Evolutionary conservation across 257 asterid species (phyloP).

Genomic region (Plantago major): DNA sequence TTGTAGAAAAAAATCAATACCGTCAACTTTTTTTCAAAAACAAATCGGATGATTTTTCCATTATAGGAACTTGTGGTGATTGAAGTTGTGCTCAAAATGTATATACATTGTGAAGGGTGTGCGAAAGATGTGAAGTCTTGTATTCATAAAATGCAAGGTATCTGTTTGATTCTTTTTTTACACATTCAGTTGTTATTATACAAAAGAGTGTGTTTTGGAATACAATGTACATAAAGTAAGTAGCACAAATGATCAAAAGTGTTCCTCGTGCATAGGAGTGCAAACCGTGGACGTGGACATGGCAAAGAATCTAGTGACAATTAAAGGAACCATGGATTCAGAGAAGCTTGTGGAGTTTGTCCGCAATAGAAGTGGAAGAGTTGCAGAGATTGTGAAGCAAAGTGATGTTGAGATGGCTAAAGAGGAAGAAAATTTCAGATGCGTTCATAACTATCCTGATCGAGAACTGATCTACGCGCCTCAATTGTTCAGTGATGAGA

Average conservation of each 20-base stretch:
- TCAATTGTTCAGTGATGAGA: constrained; percentile 20
- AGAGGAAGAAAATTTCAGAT: not conserved
- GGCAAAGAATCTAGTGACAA: constrained; percentile 48
- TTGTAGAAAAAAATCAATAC: too few relatives aligned
- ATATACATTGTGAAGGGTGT: constrained; percentile 68
- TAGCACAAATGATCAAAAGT: too few relatives aligned
- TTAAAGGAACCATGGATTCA: constrained; percentile 63
- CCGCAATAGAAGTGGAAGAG: constrained; percentile 40
- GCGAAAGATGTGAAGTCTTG: constrained; percentile 52
- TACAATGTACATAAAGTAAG: too few relatives aligned
- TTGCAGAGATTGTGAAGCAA: constrained; percentile 44
- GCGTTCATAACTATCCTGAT: constrained; percentile 14
- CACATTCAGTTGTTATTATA: too few relatives aligned
- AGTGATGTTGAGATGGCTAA: not conserved
- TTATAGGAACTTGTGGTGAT: constrained; percentile 30
- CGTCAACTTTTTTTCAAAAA: too few relatives aligned
- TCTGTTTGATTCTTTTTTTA: not conserved
- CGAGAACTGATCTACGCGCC: constrained; percentile 40
- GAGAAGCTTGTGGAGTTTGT: constrained; percentile 45
- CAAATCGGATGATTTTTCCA: not conserved
- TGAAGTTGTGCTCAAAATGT: constrained; percentile 49
- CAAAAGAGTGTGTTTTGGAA: not conserved
- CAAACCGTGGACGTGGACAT: constrained; percentile 45
- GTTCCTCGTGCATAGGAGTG: constrained; percentile 39
- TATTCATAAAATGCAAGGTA: constrained; percentile 63